Evolutionary conservation across 108 stramenopile genomes (phyloP).

Genomic region (Skeletonema grethae): DNA sequence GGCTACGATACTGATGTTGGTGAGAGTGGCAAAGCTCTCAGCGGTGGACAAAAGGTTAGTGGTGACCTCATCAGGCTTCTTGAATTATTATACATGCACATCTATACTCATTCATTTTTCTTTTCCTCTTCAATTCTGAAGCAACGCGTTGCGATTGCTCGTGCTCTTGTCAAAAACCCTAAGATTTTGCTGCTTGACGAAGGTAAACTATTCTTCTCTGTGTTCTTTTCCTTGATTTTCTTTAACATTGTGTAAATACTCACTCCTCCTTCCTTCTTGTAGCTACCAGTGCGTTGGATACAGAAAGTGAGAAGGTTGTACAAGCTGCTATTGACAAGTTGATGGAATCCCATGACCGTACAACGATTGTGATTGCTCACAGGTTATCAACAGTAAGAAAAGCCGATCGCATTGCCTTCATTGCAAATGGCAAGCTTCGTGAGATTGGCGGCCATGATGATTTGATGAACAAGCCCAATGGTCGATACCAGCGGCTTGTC

Average conservation of each 20-base stretch:
- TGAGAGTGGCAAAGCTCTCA: constrained; percentile 72
- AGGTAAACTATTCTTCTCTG: constrained; percentile 41
- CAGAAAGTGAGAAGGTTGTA: constrained; percentile 80
- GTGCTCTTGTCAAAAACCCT: constrained; percentile 86
- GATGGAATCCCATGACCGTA: constrained; percentile 62
- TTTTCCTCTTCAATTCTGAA: background rate
- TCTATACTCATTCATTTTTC: background rate
- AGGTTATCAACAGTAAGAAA: constrained; percentile 83
- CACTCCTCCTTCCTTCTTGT: background rate
- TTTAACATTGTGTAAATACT: background rate
- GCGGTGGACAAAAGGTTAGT: constrained; percentile 34
- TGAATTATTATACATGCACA: background rate
- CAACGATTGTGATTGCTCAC: constrained; percentile 87
- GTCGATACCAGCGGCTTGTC: constrained; percentile 58
- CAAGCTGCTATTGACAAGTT: constrained; percentile 86
- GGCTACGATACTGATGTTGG: constrained; percentile 80
- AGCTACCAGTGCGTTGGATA: constrained; percentile 73
- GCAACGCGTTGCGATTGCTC: constrained; percentile 76
- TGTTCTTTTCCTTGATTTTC: background rate
- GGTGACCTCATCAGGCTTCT: background rate
- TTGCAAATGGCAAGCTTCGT: constrained; percentile 63
- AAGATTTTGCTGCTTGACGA: constrained; percentile 89
- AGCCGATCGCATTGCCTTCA: constrained; percentile 75
- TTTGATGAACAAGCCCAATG: constrained; percentile 58
- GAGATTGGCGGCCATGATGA: constrained; percentile 63